Percentiles rank a stretch among this genome's conserved stretches.
phyloP scores from a whole-genome alignment of 306 rosid genomes.

The Carpinus viminea region DNA sequence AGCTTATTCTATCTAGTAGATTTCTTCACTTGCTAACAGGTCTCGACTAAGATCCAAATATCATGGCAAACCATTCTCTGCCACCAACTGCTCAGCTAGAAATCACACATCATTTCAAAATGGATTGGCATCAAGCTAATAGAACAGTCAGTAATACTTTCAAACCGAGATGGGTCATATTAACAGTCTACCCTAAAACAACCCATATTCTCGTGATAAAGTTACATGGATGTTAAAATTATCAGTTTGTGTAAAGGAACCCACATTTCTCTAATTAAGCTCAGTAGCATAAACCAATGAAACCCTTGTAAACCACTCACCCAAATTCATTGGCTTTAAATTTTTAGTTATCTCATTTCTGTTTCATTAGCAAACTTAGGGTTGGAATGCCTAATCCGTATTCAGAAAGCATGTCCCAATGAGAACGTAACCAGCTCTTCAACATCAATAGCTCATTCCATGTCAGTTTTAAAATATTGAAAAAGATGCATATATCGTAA shows the following conservation, averaged over 20 bases:
- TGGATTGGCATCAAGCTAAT: neutral
- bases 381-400: neutral
- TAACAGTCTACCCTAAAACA: neutral
- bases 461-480: neutral
- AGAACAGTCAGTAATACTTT: neutral
- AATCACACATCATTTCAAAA: neutral
- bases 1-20: no score
- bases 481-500: neutral
- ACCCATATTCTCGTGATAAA: constrained; percentile 2
- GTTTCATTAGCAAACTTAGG: neutral
- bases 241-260: neutral
- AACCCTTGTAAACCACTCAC: neutral
- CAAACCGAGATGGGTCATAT: neutral
- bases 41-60: neutral
- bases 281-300: neutral
- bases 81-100: neutral
- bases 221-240: neutral
- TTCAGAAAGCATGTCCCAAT: neutral
- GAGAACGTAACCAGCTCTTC: neutral
- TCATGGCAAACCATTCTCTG: neutral
- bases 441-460: neutral
- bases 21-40: neutral
- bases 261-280: neutral
- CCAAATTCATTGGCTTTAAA: neutral
- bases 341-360: neutral